Conservation (phyloP, 495 filamentous ascomycete genomes). For the Aspergillus kassunensis region DNA sequence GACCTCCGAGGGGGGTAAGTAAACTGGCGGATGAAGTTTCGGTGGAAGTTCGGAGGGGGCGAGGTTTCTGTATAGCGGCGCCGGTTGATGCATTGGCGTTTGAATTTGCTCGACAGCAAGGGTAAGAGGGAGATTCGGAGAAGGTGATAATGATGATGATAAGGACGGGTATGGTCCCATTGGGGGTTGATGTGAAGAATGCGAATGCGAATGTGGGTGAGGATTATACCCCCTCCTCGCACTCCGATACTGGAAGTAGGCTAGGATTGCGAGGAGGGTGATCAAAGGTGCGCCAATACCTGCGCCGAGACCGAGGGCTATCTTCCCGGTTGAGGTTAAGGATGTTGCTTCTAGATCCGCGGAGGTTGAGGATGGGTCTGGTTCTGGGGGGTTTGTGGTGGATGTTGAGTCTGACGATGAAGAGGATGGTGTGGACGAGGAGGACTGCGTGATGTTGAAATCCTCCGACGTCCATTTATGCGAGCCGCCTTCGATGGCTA, state of each 20-base stretch:
- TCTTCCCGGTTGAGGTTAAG: conserved; percentile 13
- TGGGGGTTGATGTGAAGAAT: not conserved
- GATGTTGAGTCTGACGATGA: not conserved
- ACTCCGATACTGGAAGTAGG: conserved; percentile 6
- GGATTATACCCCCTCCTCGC: not conserved
- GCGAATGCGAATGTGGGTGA: not conserved
- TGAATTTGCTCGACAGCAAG: not conserved
- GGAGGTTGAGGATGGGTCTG: not conserved
- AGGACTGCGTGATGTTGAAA: conserved; percentile 7
- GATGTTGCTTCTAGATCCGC: not conserved
- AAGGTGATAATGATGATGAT: too few relatives aligned
- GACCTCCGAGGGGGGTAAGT: not conserved
- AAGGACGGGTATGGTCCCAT: not conserved
- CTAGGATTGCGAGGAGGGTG: conserved; percentile 8
- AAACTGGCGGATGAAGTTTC: not conserved
- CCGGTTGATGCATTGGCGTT: not conserved
- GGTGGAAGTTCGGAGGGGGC: not conserved
- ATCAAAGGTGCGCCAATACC: conserved; percentile 6
- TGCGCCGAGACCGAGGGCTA: conserved; percentile 10
- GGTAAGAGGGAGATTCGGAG: not conserved
- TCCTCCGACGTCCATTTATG: not conserved
- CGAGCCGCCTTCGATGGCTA: not conserved
- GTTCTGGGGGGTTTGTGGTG: not conserved
- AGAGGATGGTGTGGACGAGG: not conserved
- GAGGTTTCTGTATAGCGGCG: not conserved